Conservation (phyloP, 1,284 basidiomycete genomes). For the Tilletiopsis washingtonensis region DNA sequence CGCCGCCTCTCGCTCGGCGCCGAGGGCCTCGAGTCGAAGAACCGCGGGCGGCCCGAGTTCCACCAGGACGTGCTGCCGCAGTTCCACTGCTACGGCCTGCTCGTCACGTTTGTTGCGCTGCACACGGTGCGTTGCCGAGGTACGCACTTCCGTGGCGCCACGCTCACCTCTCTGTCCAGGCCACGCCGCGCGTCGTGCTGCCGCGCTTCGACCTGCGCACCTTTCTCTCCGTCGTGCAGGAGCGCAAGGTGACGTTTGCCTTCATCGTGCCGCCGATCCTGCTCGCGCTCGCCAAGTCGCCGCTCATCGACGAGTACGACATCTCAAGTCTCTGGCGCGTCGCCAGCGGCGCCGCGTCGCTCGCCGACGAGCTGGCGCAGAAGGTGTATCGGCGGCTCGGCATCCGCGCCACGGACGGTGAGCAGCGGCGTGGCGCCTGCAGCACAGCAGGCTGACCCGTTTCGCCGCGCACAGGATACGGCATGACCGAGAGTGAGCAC, state of each 20-base stretch:
- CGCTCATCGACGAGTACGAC: conserved; percentile 34
- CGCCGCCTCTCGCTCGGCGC: background rate
- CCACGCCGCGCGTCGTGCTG: conserved; percentile 34
- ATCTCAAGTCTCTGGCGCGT: conserved; percentile 31
- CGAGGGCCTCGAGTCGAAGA: background rate
- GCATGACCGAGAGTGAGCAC: conserved; percentile 38
- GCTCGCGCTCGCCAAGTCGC: conserved; percentile 35
- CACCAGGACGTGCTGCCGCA: conserved; percentile 40
- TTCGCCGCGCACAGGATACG: conserved; percentile 19
- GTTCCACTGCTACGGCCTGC: conserved; percentile 45
- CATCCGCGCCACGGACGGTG: conserved; percentile 36
- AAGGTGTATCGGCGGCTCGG: conserved; percentile 28
- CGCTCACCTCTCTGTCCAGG: background rate
- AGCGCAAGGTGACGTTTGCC: conserved; percentile 36
- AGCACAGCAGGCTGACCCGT: background rate
- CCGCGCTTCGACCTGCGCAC: conserved; percentile 32
- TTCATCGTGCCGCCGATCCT: conserved; percentile 45
- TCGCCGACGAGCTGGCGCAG: conserved; percentile 25
- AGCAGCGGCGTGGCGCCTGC: background rate
- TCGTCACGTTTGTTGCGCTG: conserved; percentile 36
- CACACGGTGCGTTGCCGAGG: conserved; percentile 19
- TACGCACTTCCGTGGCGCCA: background rate
- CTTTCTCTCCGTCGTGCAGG: conserved; percentile 31
- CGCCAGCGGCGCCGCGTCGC: conserved; percentile 35
- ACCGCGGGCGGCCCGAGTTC: conserved; percentile 29